Base-by-base conservation (phyloP, 306 rosid genomes). In the Medicago arabica region DNA sequence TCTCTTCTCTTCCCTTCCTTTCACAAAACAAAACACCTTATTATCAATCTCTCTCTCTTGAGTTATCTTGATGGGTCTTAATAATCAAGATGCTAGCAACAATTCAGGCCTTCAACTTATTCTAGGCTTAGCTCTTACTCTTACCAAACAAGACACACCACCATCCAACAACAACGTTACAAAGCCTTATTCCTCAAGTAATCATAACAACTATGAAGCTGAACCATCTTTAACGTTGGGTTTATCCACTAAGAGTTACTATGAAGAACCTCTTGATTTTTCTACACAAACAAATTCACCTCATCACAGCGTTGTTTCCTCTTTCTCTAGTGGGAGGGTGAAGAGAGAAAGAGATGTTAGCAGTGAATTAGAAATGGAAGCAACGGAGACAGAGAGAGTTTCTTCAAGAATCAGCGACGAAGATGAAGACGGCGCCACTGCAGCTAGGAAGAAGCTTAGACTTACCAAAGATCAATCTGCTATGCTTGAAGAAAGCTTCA, bases 381-480 rank as follows among this genome's bases (percentile, higher is more conserved):
- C 80, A 0, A 89, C 64, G 3, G 84, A 81, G 72, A 54, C 5
- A 3, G 83, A 91, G 75, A 88, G 87, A 75, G 76, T 84, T 55
- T 88, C 84, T 50, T 88, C 90, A 0, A 85, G 92, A 89, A 71
- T 67, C n/a, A 92, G 97, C 28, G 93, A 92, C 28, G 98, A 95
- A 84, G 99, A 96, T 36, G 99, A 96, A 78, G 98, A 96, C 13
- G 98, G 86, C 47, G 6, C 79, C 68, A 85, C 87, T 81, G 86
- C 86, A 82, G 85, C 92, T 16, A 96, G 99, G 40, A 96, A 96
- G 85, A 96, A 96, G 58, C 99, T 96, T 67, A 69, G 99, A 62
- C 98, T 96, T 25, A 88, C 91, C 49, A 96, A 92, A 62, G 88
- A 96, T 23, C 99, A 96, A 68, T 90, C 99, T 28, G 97, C 97